phyloP scores from a whole-genome alignment of 2,329 filamentous ascomycete species.

The Fusarium redolens region DNA sequence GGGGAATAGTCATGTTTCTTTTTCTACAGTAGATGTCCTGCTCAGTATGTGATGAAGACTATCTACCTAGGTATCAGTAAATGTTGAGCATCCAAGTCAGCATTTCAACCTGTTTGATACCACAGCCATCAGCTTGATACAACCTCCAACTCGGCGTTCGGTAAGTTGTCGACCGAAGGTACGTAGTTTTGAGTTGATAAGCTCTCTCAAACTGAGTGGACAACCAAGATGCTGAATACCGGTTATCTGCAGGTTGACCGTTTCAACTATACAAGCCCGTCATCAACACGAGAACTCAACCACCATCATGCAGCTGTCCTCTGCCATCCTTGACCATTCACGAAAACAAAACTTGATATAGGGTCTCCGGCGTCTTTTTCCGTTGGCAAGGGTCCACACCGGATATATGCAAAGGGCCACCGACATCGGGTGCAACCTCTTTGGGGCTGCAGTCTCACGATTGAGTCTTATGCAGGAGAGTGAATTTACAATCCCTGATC shows the following conservation, averaged over 20 bases:
- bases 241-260: conserved; percentile 17
- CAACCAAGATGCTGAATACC: background rate
- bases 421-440: conserved; percentile 19
- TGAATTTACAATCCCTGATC: conserved; percentile 5
- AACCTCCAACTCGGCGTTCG: background rate
- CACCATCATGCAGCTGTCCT: background rate
- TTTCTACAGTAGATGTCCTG: background rate
- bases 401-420: conserved; percentile 2
- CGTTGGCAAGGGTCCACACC: conserved; percentile 15
- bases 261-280: conserved; percentile 24
- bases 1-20: background rate
- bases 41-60: background rate
- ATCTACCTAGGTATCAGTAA: background rate
- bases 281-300: conserved; percentile 11
- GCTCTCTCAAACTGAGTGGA: conserved; percentile 10
- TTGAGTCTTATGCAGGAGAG: conserved; percentile 15
- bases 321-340: background rate
- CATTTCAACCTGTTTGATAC: background rate
- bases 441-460: conserved; percentile 2
- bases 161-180: conserved; percentile 1
- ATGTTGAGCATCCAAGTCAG: background rate
- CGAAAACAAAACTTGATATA: background rate
- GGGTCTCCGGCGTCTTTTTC: conserved; percentile 6
- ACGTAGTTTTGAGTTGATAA: conserved; percentile 13
- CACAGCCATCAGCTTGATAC: background rate